Evolutionary conservation across 345 rosid species (phyloP), one percentile per base, ranked within the genome.

Genomic region (Viola odorata): DNA sequence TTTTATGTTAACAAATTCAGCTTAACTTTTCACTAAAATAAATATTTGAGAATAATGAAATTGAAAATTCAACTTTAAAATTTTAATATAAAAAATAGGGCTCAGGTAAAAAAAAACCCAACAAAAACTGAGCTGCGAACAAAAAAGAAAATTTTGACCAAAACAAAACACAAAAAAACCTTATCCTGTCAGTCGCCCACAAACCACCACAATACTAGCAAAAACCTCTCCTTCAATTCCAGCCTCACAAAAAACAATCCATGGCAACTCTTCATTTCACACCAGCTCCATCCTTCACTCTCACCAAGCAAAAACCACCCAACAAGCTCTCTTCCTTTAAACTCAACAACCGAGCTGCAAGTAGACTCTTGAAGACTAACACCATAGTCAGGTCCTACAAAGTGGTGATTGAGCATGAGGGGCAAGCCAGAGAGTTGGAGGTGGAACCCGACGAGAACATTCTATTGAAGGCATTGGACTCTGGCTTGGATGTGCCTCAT

Each of bases 371-470:
- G 55, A 72, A 56, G 58, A 56, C 73, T 23, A 23, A 23, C 2
- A 23, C 32, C 15, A 39, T 73, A 3, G 79, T 74, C 5, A 67
- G 67, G 54, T 73, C 87, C 12, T 88, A 78, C 78, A 87, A 86
- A 59, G 97, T 87, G 69, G 82, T 84, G 70, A 71, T 89, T 45
- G 97, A 94, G 62, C 97, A 87, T 54, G 79, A 77, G 52, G 91
- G 95, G 5, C 62, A 72, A 71, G 59, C 72, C 50, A 94, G 90
- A 16, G 95, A 84, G 63, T 77, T 94, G 37, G 89, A 88, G 17
- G 97, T 94, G 4, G 99, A 90, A 45, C 79, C 85, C 4, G 96
- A 88, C 60, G 95, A 94, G 83, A 85, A 79, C 60, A 94, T 94
- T 16, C 77, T 90, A 12, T 75, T 91, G 14, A 90, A 86, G 80